Percentiles rank a stretch among this genome's conserved stretches.
Evolutionary conservation across 2,329 filamentous ascomycete species (phyloP).

Genomic region (Lachnellula hyalina): DNA sequence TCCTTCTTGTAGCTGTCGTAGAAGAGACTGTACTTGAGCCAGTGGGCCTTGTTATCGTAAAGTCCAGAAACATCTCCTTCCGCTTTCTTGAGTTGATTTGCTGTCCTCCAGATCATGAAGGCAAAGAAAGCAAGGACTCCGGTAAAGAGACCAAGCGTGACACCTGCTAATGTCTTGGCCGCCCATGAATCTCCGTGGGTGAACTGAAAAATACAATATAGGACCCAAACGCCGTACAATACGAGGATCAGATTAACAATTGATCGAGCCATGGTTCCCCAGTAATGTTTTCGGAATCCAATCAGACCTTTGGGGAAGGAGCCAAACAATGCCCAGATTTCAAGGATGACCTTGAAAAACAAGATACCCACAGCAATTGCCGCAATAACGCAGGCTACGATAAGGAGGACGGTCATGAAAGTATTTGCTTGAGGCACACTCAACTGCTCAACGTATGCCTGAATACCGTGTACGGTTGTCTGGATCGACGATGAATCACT

Average conservation of each 20-base stretch:
- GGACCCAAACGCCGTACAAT: slow-evolving; percentile 89
- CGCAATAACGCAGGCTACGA: slow-evolving; percentile 83
- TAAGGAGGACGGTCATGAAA: slow-evolving; percentile 89
- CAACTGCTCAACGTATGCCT: slow-evolving; percentile 77
- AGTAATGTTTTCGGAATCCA: slow-evolving; percentile 92
- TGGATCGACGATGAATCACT: slow-evolving; percentile 34
- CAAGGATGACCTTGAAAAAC: slow-evolving; percentile 84
- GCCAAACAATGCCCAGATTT: slow-evolving; percentile 85
- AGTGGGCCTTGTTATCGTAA: slow-evolving; percentile 84
- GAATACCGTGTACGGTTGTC: slow-evolving; percentile 64
- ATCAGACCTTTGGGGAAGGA: slow-evolving; percentile 74
- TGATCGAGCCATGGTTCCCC: slow-evolving; percentile 83
- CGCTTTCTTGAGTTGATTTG: slow-evolving; percentile 64
- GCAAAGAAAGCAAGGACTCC: slow-evolving; percentile 75
- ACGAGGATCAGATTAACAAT: slow-evolving; percentile 87
- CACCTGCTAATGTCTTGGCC: slow-evolving; percentile 73
- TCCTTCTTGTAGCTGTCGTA: slow-evolving; percentile 93
- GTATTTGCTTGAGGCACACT: slow-evolving; percentile 83
- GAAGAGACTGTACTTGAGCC: slow-evolving; percentile 95
- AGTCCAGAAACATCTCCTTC: slow-evolving; percentile 70
- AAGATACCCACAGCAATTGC: slow-evolving; percentile 81
- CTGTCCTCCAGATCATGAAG: slow-evolving; percentile 75
- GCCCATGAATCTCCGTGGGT: slow-evolving; percentile 91
- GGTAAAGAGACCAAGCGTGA: slow-evolving; percentile 79
- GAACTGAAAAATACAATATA: slow-evolving; percentile 96